Evolutionary conservation across 805 yeast genomes (phyloP).

Genomic region (Priceomyces carsonii): DNA sequence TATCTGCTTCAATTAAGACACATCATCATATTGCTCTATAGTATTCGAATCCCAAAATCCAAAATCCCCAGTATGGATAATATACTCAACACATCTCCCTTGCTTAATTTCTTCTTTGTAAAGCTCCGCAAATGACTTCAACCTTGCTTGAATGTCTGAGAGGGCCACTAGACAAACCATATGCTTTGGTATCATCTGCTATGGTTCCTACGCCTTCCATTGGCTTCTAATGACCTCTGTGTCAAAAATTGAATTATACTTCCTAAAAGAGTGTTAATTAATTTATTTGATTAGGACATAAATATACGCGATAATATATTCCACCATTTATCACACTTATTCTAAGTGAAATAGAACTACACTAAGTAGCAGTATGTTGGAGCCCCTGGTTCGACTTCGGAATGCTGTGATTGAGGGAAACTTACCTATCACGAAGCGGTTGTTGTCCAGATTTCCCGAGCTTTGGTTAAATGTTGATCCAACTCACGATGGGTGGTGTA

Average conservation of each 20-base stretch:
- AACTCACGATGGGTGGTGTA: slow-evolving; percentile 37
- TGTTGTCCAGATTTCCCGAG: slow-evolving; percentile 40
- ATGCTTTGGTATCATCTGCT: slow-evolving; percentile 5
- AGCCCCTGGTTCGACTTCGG: slow-evolving; percentile 37
- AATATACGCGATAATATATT: too few species aligned
- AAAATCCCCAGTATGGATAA: slow-evolving; percentile 76
- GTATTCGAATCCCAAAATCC: slow-evolving; percentile 70
- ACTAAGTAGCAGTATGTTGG: slow-evolving; percentile 25
- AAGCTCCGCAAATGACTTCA: slow-evolving; percentile 15
- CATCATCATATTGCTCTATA: slow-evolving; percentile 51
- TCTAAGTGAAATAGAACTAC: too few species aligned
- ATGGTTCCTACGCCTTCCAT: too few species aligned
- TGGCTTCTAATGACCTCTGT: too few species aligned
- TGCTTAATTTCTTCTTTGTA: slow-evolving; percentile 11
- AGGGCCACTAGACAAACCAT: slow-evolving; percentile 18
- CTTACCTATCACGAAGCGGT: slow-evolving; percentile 38
- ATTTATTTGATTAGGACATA: too few species aligned
- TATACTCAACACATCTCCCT: slow-evolving; percentile 24
- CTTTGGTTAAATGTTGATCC: slow-evolving; percentile 45
- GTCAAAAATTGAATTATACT: too few species aligned
- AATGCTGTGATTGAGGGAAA: slow-evolving; percentile 40
- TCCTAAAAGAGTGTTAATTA: too few species aligned
- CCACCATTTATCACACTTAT: too few species aligned
- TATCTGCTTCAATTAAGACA: slow-evolving; percentile 58
- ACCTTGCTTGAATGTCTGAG: slow-evolving; percentile 32